Percentiles rank a stretch among this genome's conserved stretches.
Evolutionary conservation across 2,329 filamentous ascomycete genomes (phyloP).

Genomic region (Pseudopyrenochaeta lycopersici): DNA sequence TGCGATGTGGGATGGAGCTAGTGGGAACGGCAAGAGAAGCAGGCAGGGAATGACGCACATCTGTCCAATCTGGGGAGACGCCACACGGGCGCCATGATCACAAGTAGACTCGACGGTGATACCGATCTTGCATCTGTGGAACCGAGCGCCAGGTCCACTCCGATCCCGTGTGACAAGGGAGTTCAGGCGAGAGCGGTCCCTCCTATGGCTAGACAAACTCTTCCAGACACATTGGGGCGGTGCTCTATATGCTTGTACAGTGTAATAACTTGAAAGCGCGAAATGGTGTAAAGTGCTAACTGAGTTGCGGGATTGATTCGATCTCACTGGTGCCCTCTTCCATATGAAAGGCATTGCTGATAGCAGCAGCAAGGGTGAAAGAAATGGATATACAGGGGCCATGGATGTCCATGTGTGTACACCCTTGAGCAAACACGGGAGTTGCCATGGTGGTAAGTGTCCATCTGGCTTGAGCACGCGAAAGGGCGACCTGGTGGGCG

Average conservation of each 20-base stretch:
- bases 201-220: conserved; percentile 13
- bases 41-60: conserved; percentile 44
- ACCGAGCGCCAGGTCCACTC: conserved; percentile 46
- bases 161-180: conserved; percentile 44
- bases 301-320: neutral
- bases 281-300: neutral
- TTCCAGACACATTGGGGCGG: neutral
- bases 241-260: neutral
- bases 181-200: conserved; percentile 24
- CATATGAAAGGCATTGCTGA: neutral
- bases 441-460: neutral
- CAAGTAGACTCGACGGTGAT: conserved; percentile 37
- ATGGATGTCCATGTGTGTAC: neutral
- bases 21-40: conserved; percentile 25
- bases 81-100: conserved; percentile 43
- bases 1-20: conserved; percentile 23
- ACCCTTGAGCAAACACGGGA: neutral
- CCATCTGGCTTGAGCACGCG: neutral
- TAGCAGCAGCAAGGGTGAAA: neutral
- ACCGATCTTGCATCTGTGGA: conserved; percentile 50
- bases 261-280: neutral
- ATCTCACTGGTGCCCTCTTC: neutral
- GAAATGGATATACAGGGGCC: no score
- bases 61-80: conserved; percentile 36
- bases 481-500: neutral